Evolutionary conservation across 345 rosid genomes (phyloP).

Genomic region (Lagerstroemia speciosa): DNA sequence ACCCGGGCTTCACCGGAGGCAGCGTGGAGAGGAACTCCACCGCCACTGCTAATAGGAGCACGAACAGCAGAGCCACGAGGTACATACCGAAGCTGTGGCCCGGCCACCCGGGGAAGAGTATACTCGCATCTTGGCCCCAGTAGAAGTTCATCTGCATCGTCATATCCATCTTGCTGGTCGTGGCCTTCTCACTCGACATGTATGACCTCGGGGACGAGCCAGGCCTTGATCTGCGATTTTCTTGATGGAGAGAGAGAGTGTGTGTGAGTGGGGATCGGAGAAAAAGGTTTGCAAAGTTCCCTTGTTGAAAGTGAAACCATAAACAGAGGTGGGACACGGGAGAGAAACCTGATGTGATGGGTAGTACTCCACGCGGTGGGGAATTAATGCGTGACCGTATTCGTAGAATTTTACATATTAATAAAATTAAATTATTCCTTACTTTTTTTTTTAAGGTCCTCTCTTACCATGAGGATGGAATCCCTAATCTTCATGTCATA

Average conservation of each 20-base stretch:
- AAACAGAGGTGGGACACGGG: not conserved
- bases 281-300: not conserved
- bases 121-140: slow-evolving; percentile 32
- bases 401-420: too few species aligned
- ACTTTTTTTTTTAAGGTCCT: too few species aligned
- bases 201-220: too few species aligned
- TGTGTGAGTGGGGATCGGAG: too few species aligned
- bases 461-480: too few species aligned
- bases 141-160: slow-evolving; percentile 29
- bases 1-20: not conserved
- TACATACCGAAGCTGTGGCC: slow-evolving; percentile 25
- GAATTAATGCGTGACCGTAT: too few species aligned
- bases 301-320: not conserved
- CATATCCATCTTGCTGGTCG: slow-evolving; percentile 5
- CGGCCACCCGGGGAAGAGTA: slow-evolving; percentile 36
- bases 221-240: not conserved
- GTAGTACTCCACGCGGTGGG: too few species aligned
- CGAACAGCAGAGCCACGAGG: slow-evolving; percentile 21
- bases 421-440: too few species aligned
- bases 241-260: not conserved
- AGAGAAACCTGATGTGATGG: too few species aligned
- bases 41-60: slow-evolving; percentile 19
- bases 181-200: not conserved
- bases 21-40: slow-evolving; percentile 23
- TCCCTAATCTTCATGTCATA: too few species aligned